A percentile compares a stretch with the other conserved stretches of the same genome.
phyloP scores from a whole-genome alignment of 2,329 filamentous ascomycete genomes.

The Didymella glomerata region DNA sequence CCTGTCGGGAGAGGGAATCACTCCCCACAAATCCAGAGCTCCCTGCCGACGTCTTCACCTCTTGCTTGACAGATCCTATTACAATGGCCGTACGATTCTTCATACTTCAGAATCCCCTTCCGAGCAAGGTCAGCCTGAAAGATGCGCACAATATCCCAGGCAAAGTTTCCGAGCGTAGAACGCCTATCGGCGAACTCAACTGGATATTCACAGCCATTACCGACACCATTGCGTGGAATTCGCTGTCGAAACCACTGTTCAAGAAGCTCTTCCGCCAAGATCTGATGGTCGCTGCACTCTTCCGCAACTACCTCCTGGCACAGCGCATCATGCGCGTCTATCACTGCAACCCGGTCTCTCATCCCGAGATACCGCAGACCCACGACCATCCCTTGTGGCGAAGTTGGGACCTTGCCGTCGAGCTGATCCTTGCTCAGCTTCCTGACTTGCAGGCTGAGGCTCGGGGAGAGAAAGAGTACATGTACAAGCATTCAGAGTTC shows the following conservation, averaged over 20 bases:
- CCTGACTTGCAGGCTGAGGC: constrained; percentile 81
- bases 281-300: constrained; percentile 97
- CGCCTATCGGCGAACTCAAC: constrained; percentile 93
- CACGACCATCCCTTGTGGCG: constrained; percentile 95
- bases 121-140: constrained; percentile 74
- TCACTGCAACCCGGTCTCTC: constrained; percentile 92
- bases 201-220: constrained; percentile 99
- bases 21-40: constrained; percentile 93
- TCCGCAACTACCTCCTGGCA: constrained; percentile 92
- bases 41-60: constrained; percentile 94
- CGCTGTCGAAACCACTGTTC: constrained; percentile 86
- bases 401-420: constrained; percentile 96
- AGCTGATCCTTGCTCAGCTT: constrained; percentile 90
- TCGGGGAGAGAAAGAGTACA: constrained; percentile 78
- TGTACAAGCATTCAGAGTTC: constrained; percentile 94
- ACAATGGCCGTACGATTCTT: constrained; percentile 98
- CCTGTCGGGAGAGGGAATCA: constrained; percentile 89
- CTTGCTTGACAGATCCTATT: constrained; percentile 94
- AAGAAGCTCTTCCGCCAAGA: constrained; percentile 98
- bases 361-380: constrained; percentile 89
- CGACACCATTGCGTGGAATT: constrained; percentile 98
- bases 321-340: constrained; percentile 97
- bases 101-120: constrained; percentile 86
- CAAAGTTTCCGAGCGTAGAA: constrained; percentile 88
- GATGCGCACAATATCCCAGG: constrained; percentile 90